These are phyloP conservation scores for Collybiopsis luxurians DNA, from an alignment of 768 basidiomycete genomes.

Conservation along the genomic window DNA sequence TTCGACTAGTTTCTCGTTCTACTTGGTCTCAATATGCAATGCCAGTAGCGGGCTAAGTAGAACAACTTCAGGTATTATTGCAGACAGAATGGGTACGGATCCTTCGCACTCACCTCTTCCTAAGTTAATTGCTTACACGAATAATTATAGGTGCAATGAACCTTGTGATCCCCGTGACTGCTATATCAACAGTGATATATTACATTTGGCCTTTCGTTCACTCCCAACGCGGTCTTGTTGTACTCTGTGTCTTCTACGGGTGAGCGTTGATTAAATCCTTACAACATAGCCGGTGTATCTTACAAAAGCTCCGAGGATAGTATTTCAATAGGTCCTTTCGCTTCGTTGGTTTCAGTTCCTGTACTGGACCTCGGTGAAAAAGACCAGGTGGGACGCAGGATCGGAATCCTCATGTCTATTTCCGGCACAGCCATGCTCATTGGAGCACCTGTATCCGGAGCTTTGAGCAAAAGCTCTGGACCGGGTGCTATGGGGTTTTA, in stretches of 20 bases:
- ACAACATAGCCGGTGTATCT: no score
- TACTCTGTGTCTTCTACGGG: background rate
- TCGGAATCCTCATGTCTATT: slow-evolving; percentile 1
- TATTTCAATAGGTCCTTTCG: background rate
- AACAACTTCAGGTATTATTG: background rate
- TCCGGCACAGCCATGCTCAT: background rate
- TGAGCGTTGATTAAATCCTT: no score
- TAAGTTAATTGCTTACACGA: background rate
- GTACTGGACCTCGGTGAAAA: background rate
- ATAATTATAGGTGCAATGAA: background rate
- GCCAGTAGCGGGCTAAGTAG: background rate
- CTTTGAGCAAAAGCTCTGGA: background rate
- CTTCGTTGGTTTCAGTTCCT: background rate
- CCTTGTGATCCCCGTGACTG: background rate
- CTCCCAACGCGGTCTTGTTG: background rate
- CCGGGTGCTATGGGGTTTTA: background rate
- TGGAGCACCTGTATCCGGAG: background rate
- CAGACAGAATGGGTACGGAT: background rate
- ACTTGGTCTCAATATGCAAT: background rate
- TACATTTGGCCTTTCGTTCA: background rate
- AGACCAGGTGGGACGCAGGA: background rate
- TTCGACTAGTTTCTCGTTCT: background rate
- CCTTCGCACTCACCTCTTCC: background rate
- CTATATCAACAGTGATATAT: background rate
- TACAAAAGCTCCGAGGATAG: no score